Base-by-base conservation (phyloP, 441 rosid species). In the Daphne laureola region DNA sequence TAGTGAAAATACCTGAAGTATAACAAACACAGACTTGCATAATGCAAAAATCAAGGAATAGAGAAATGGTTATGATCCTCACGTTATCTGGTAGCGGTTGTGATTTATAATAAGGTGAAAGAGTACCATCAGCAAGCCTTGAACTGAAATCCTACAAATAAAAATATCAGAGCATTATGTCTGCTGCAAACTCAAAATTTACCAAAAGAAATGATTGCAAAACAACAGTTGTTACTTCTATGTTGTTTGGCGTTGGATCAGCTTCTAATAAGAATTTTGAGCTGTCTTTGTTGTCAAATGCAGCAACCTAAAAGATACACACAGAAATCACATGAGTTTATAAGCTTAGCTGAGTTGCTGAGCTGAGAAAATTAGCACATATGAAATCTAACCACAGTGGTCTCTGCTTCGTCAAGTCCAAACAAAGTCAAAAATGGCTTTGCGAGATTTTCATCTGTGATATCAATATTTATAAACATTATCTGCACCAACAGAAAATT, bases 361-460 rank as follows among this genome's bases (percentile, higher is more conserved):
- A 46, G 56, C 23, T 21, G 18, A 46, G 13, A 23, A 41, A 41
- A 43, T 16, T 49, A 42, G 43, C 35, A 59, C 46, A 4, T 45
- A 62, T 55, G 54, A 59, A 56, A 51, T 67, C 91, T 67, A 63
- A 92, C 98, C 84, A 79, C 71, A 8, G 76, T 73, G 51, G 77
- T 62, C 48, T 79, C 62, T 36, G 91, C 63, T 52, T 86, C 90
- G 76, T 92, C 96, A 49, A 88, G 80, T 54, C 96, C 94, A 51
- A 82, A 82, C 53, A 92, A 72, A 51, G 95, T 84, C 65, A 92
- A 78, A 78, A 86, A 82, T 47, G 94, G 95, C 80, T 88, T 86
- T 35, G 96, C 96, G 12, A 76, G 79, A 78, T 92, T 81, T 63
- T 86, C 90, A 46, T 86, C 83, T 8, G 67, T 16, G 42, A 84